A percentile compares a stretch with the other conserved stretches of the same genome.
These are phyloP conservation scores for Termitomyces sp. DNA, from an alignment of 768 basidiomycete species.

Conservation along the genomic window DNA sequence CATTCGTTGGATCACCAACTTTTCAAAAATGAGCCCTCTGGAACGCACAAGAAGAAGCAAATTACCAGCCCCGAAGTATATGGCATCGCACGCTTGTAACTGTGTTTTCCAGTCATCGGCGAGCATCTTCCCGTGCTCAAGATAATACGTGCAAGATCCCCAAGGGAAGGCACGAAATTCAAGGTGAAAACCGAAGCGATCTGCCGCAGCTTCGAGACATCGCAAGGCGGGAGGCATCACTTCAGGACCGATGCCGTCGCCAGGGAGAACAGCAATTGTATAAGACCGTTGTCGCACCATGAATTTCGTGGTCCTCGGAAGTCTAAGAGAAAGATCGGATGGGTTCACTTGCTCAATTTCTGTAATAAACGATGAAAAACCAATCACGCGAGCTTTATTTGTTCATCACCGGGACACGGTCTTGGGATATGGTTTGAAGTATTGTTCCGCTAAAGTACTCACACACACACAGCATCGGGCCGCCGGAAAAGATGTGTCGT, in stretches of 20 bases:
- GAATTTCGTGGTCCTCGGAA: too few species aligned
- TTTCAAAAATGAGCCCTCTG: conserved; percentile 7
- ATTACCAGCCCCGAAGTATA: conserved; percentile 43
- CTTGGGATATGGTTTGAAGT: not conserved
- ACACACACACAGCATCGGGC: too few species aligned
- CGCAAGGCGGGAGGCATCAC: conserved; percentile 44
- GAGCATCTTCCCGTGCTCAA: conserved; percentile 41
- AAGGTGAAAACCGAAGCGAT: conserved; percentile 38
- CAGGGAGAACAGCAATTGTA: conserved; percentile 44
- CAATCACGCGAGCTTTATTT: not conserved
- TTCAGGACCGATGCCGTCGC: conserved; percentile 50
- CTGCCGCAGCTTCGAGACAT: conserved; percentile 37
- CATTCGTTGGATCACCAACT: conserved; percentile 42
- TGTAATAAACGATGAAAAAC: not conserved
- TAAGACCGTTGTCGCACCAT: conserved; percentile 21
- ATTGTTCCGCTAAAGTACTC: not conserved
- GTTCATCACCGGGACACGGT: not conserved
- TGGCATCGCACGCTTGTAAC: conserved; percentile 37
- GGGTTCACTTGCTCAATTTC: not conserved
- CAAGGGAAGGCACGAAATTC: conserved; percentile 43
- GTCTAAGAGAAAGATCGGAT: not conserved
- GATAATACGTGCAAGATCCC: conserved; percentile 42
- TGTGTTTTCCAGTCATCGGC: conserved; percentile 36
- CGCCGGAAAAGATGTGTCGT: too few species aligned
- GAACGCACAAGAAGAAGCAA: not conserved